These are phyloP conservation scores for Cystofilobasidium ferigula DNA, from an alignment of 768 basidiomycete genomes.

Conservation along the genomic window DNA sequence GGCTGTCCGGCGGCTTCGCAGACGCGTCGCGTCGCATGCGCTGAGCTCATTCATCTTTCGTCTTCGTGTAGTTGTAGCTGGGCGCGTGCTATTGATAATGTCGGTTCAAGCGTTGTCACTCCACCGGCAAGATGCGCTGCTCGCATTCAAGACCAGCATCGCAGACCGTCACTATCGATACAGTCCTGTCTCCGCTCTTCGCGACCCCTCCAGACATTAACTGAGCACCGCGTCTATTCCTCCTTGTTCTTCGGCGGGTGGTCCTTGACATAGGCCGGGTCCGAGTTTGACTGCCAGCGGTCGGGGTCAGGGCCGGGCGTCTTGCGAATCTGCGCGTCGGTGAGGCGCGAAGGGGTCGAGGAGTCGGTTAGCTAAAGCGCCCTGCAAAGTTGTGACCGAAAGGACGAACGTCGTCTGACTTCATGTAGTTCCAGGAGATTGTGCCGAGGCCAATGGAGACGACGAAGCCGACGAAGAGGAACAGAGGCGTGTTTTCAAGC, in stretches of 20 bases:
- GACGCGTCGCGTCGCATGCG: not conserved
- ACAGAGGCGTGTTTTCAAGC: constrained; percentile 3
- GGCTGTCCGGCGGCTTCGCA: not conserved
- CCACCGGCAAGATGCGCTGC: too few relatives aligned
- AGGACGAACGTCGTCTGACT: not conserved
- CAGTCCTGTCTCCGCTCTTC: not conserved
- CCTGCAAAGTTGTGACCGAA: not conserved
- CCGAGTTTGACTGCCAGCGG: not conserved
- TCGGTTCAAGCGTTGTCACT: too few relatives aligned
- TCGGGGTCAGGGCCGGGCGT: not conserved
- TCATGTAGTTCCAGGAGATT: not conserved
- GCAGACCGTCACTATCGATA: too few relatives aligned
- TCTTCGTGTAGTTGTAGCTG: too few relatives aligned
- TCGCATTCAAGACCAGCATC: too few relatives aligned
- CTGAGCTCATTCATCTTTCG: too few relatives aligned
- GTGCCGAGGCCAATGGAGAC: constrained; percentile 4
- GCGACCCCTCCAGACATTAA: not conserved
- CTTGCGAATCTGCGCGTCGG: not conserved
- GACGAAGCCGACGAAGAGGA: not conserved
- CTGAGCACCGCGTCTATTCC: too few relatives aligned
- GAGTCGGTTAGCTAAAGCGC: not conserved
- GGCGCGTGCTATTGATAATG: too few relatives aligned
- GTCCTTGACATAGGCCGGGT: not conserved
- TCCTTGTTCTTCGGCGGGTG: constrained; percentile 1
- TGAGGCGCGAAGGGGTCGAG: too few relatives aligned